A percentile compares a stretch with the other conserved stretches of the same genome.
Evolutionary conservation across 495 filamentous ascomycete species (phyloP).

Genomic region (Letharia lupina): DNA sequence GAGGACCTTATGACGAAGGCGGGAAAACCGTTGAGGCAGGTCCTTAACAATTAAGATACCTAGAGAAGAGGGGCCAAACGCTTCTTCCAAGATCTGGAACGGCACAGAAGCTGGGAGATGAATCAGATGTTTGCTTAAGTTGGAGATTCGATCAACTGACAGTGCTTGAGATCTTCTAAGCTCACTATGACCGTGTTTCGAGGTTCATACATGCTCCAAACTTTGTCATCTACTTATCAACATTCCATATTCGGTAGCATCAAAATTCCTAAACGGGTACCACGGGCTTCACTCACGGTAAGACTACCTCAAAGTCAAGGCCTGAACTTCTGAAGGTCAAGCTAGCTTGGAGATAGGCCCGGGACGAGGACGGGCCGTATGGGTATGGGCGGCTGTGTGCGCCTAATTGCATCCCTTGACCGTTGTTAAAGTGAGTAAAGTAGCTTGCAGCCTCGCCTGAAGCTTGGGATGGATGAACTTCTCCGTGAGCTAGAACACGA

Average conservation of each 20-base stretch:
- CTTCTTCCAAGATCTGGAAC: constrained; percentile 65
- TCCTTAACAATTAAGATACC: constrained; percentile 90
- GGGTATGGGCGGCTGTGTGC: too few relatives aligned
- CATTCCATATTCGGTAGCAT: not conserved
- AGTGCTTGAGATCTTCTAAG: constrained; percentile 41
- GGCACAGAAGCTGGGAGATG: constrained; percentile 55
- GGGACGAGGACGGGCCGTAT: too few relatives aligned
- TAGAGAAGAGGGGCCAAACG: constrained; percentile 85
- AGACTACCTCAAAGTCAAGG: too few relatives aligned
- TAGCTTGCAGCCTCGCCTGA: too few relatives aligned
- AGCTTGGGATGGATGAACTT: too few relatives aligned
- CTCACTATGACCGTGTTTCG: constrained; percentile 45
- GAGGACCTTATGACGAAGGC: constrained; percentile 62
- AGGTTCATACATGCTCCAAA: constrained; percentile 1
- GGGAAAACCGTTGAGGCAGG: constrained; percentile 59
- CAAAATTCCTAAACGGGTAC: too few relatives aligned
- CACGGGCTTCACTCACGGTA: too few relatives aligned
- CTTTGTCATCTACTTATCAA: not conserved
- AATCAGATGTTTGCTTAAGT: constrained; percentile 22
- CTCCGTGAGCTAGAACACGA: too few relatives aligned
- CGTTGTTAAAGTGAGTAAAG: too few relatives aligned
- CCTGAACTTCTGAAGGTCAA: too few relatives aligned
- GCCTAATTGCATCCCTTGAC: too few relatives aligned
- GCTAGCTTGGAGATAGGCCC: too few relatives aligned
- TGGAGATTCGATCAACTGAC: constrained; percentile 22